These are phyloP conservation scores for Candida jianshihensis DNA, from an alignment of 805 yeast genomes.

Conservation along the genomic window DNA sequence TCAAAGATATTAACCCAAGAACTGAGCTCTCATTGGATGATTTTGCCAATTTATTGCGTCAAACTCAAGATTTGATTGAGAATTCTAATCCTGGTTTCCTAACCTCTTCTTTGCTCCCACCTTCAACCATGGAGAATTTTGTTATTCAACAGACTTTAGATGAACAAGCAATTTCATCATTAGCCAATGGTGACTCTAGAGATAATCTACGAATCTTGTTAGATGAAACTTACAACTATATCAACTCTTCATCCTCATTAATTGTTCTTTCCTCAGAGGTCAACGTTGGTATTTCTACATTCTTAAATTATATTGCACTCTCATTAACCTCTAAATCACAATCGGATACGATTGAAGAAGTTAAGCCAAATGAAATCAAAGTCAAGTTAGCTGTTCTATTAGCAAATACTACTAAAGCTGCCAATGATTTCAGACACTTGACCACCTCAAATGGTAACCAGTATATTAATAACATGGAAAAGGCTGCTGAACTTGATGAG, in stretches of 20 bases:
- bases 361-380: conserved; percentile 19
- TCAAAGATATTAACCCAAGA: conserved; percentile 61
- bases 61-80: conserved; percentile 32
- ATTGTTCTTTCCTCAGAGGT: conserved; percentile 30
- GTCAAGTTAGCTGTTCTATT: conserved; percentile 62
- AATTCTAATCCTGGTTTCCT: conserved; percentile 17
- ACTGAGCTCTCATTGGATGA: conserved; percentile 61
- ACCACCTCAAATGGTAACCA: conserved; percentile 29
- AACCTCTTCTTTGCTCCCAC: conserved; percentile 38
- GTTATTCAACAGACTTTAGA: conserved; percentile 50
- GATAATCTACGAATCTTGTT: conserved; percentile 28
- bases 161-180: conserved; percentile 33
- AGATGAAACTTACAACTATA: conserved; percentile 37
- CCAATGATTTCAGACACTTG: conserved; percentile 43
- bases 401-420: conserved; percentile 63
- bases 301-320: conserved; percentile 24
- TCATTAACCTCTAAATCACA: conserved; percentile 3
- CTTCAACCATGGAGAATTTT: conserved; percentile 42
- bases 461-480: conserved; percentile 39
- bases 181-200: too few relatives aligned
- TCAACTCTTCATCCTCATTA: conserved; percentile 30
- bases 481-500: conserved; percentile 65
- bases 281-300: conserved; percentile 28
- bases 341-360: conserved; percentile 13
- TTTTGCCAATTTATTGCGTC: conserved; percentile 39